These are phyloP conservation scores for Colletotrichum sp. DNA, from an alignment of 2,329 filamentous ascomycete genomes.

Conservation along the genomic window DNA sequence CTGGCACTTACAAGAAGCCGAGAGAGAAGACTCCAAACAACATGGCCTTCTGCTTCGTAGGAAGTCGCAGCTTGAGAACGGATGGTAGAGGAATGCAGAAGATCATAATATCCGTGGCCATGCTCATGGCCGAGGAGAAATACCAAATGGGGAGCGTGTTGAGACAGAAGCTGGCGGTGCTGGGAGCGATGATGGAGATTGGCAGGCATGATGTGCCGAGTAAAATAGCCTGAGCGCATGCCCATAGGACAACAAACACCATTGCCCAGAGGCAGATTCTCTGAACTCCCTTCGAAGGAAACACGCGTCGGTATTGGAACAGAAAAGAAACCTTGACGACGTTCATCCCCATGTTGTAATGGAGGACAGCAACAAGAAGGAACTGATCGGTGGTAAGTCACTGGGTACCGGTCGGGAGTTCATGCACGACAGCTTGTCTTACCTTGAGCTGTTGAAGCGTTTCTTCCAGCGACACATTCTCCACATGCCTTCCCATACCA, in stretches of 20 bases:
- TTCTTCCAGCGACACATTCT: conserved; percentile 22
- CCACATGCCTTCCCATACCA: conserved; percentile 29
- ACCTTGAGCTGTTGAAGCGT: conserved; percentile 26
- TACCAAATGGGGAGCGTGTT: conserved; percentile 35
- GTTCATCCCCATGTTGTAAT: conserved; percentile 35
- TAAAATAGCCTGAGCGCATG: conserved; percentile 27
- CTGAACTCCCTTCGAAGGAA: conserved; percentile 25
- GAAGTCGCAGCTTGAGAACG: conserved; percentile 28
- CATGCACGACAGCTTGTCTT: not conserved
- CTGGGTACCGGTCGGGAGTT: not conserved
- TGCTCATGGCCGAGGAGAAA: conserved; percentile 30
- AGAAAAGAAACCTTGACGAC: conserved; percentile 35
- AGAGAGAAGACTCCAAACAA: conserved; percentile 33
- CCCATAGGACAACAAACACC: conserved; percentile 29
- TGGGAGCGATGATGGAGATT: conserved; percentile 27
- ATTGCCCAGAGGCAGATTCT: conserved; percentile 31
- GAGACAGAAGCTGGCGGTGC: conserved; percentile 28
- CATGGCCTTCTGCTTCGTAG: conserved; percentile 29
- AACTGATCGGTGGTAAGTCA: conserved; percentile 20
- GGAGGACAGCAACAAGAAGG: conserved; percentile 28
- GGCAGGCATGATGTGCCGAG: conserved; percentile 32
- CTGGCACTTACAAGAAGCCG: conserved; percentile 34
- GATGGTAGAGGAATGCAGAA: conserved; percentile 31
- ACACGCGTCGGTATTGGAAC: conserved; percentile 37
- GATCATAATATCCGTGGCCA: conserved; percentile 31